Evolutionary conservation across 2,329 filamentous ascomycete species (phyloP), one percentile per base, ranked within the genome.

Genomic region (Pseudogymnoascus sp.): DNA sequence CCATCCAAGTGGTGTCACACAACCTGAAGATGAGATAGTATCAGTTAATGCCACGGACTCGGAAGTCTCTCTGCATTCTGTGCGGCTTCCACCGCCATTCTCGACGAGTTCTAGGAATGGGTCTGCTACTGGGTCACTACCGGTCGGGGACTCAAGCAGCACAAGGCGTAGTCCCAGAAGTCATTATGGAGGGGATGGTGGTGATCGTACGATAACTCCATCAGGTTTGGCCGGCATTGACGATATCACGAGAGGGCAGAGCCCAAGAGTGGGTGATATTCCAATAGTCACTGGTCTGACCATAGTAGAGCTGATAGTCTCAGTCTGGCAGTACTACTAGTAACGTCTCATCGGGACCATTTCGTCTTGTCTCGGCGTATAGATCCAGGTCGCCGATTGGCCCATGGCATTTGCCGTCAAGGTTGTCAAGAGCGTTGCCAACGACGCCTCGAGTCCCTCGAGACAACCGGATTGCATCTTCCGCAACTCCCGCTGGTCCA

Each of bases 31-130:
- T 26, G 24, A 26, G 37, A 40, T 29, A 61, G 13, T 14, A 37
- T 42, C 37, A 29, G 19, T 10, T 7, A 19, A 37, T 24, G 13
- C 59, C 5, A 19, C 26, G 10, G 33, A 31, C 47, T 56, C 29
- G 26, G 47, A 50, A 53, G 11, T 24, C 16, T 44, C 26, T 19
- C 47, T 6, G 29, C 38, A 37, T 50, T 29, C 29, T 16, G 8
- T 59, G 47, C 44, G 61, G 33, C 62, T 72, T 5, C 72, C 71
- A 6, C 70, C 70, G n/a, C 72, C 72, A 60, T 73, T 72, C 44
- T 73, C 71, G 8, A 64, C 67, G 8, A 64, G 66, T 10, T 53
- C 68, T 42, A 68, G 71, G 7, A 68, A 63, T 10, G 61, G 64
- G 13, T 72, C 65, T 14, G 65, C 62, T 29, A 65, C 66, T 60